phyloP scores from a whole-genome alignment of 2,329 filamentous ascomycete genomes.

The Exophiala sideris region DNA sequence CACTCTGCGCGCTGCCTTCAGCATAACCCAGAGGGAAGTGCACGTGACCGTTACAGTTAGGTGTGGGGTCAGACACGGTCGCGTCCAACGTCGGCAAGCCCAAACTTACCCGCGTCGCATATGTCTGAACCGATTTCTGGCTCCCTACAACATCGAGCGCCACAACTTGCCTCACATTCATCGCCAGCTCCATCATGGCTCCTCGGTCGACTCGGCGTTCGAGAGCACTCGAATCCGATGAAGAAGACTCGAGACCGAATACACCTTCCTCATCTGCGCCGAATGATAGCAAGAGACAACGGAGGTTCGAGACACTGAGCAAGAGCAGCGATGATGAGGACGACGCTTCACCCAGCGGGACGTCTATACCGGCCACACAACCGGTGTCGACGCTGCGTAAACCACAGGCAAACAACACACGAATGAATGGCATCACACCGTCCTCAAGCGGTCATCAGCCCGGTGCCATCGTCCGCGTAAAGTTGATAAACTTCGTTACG shows the following conservation, averaged over 20 bases:
- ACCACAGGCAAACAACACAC: not conserved
- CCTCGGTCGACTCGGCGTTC: conserved; percentile 17
- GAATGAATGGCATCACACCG: not conserved
- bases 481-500: conserved; percentile 85
- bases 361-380: not conserved
- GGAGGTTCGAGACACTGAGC: conserved; percentile 1
- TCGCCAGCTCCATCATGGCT: conserved; percentile 14
- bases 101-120: not conserved
- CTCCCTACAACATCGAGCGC: not conserved
- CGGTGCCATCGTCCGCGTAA: conserved; percentile 85
- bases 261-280: conserved; percentile 27
- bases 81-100: not conserved
- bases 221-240: conserved; percentile 21
- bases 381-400: not conserved
- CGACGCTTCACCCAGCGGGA: conserved; percentile 4
- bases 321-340: conserved; percentile 17
- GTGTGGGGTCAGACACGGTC: not conserved
- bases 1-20: too few species aligned
- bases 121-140: not conserved
- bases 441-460: conserved; percentile 49
- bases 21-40: too few species aligned
- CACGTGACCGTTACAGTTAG: too few species aligned
- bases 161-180: not conserved
- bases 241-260: conserved; percentile 25
- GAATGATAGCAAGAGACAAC: conserved; percentile 27